These are phyloP conservation scores for Piper betle DNA, from an alignment of 164 flowering plant species.

Conservation along the genomic window DNA sequence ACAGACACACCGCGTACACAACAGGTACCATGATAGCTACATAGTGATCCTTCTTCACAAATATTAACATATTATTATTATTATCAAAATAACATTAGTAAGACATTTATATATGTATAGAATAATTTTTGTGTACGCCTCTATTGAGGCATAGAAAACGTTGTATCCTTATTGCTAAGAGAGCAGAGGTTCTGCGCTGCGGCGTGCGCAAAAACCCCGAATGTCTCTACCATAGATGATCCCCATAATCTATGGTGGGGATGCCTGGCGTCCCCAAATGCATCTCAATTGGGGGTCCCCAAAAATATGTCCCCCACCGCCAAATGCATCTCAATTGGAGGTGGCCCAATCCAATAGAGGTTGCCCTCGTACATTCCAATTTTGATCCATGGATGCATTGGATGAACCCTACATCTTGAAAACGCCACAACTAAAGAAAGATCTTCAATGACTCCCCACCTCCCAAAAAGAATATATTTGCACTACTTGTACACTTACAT, in stretches of 20 bases:
- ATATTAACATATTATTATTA: no score
- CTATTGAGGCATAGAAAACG: no score
- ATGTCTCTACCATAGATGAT: no score
- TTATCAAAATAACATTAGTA: not conserved
- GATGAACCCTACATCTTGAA: not conserved
- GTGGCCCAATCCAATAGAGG: not conserved
- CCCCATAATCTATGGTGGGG: not conserved
- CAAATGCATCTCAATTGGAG: not conserved
- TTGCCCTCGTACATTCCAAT: not conserved
- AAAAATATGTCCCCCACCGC: no score
- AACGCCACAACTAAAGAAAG: not conserved
- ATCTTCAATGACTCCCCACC: no score
- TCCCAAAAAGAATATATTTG: no score
- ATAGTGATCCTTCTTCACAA: not conserved
- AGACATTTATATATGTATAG: not conserved
- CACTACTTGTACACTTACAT: no score
- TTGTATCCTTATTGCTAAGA: no score
- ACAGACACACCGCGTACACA: constrained; percentile 18
- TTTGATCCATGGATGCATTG: not conserved
- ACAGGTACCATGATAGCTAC: constrained; percentile 19
- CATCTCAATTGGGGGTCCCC: no score
- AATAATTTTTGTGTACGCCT: no score
- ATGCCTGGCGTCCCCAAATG: no score
- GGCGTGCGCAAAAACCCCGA: not conserved
- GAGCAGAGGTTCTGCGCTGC: not conserved